A percentile compares a stretch with the other conserved stretches of the same genome.
These are phyloP conservation scores for Biscogniauxia mediterranea DNA, from an alignment of 2,329 filamentous ascomycete species.

Conservation along the genomic window DNA sequence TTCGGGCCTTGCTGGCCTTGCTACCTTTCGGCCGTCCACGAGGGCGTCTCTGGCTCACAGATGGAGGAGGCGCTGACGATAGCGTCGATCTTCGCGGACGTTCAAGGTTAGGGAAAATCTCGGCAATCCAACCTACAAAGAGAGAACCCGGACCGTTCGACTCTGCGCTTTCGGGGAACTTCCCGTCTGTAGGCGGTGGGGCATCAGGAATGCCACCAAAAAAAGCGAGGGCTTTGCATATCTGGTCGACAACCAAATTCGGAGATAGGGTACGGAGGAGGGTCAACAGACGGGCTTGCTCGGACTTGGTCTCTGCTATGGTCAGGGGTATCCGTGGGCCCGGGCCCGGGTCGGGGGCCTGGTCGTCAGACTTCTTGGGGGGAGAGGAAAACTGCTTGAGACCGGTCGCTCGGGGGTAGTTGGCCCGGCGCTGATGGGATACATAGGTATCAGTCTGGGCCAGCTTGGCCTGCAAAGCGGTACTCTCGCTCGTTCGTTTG, in stretches of 20 bases:
- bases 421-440: constrained; percentile 44
- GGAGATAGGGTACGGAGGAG: constrained; percentile 56
- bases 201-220: constrained; percentile 60
- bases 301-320: constrained; percentile 52
- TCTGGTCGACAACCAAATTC: constrained; percentile 56
- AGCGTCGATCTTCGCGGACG: constrained; percentile 29
- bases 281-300: constrained; percentile 59
- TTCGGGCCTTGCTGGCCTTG: constrained; percentile 46
- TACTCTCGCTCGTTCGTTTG: constrained; percentile 61
- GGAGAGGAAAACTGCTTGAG: constrained; percentile 28
- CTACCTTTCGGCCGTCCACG: constrained; percentile 58
- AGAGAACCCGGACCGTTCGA: constrained; percentile 56
- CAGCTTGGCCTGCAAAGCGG: constrained; percentile 55
- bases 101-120: constrained; percentile 56
- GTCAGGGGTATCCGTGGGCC: constrained; percentile 33
- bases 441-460: constrained; percentile 55
- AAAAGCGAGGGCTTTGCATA: constrained; percentile 62
- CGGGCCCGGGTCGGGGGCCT: constrained; percentile 8
- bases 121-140: constrained; percentile 61
- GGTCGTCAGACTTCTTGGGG: constrained; percentile 22
- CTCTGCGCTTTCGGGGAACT: constrained; percentile 55
- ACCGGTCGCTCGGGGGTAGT: constrained; percentile 31
- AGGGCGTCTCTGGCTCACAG: constrained; percentile 38
- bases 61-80: constrained; percentile 17
- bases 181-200: constrained; percentile 47